Conservation (phyloP, 305 asterid genomes). For the Rubia peregrina region DNA sequence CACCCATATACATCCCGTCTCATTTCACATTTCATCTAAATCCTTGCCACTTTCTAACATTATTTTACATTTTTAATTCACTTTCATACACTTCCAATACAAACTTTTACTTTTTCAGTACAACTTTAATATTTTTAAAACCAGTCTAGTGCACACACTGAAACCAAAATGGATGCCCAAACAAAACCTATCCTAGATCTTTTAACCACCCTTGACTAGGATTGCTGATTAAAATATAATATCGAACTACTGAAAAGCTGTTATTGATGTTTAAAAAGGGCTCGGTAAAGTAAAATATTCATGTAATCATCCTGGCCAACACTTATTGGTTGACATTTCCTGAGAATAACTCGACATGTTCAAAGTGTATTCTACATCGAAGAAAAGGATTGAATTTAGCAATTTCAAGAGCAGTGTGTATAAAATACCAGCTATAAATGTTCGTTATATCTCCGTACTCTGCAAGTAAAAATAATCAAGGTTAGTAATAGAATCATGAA, state of each 20-base stretch:
- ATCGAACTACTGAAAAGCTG: neutral
- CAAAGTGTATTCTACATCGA: neutral
- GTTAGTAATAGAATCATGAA: neutral
- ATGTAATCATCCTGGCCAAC: neutral
- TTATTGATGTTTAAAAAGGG: neutral
- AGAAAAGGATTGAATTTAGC: neutral
- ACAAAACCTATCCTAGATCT: neutral
- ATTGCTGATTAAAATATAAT: neutral
- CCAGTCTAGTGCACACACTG: neutral
- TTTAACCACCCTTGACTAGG: neutral
- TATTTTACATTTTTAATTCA: neutral
- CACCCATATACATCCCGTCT: neutral
- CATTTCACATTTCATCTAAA: neutral
- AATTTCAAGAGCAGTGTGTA: constrained; percentile 3
- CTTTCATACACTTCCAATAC: neutral
- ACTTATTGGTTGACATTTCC: neutral
- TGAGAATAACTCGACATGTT: neutral
- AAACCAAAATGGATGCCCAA: neutral
- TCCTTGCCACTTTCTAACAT: neutral
- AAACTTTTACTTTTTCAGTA: neutral
- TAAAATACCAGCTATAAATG: constrained; percentile 83
- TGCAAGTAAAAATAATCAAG: constrained; percentile 32
- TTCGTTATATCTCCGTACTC: constrained; percentile 89
- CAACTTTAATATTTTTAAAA: too few relatives aligned
- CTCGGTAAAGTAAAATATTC: neutral